phyloP scores from a whole-genome alignment of 2,329 filamentous ascomycete genomes.

The Chrysosporium keratinophilum region DNA sequence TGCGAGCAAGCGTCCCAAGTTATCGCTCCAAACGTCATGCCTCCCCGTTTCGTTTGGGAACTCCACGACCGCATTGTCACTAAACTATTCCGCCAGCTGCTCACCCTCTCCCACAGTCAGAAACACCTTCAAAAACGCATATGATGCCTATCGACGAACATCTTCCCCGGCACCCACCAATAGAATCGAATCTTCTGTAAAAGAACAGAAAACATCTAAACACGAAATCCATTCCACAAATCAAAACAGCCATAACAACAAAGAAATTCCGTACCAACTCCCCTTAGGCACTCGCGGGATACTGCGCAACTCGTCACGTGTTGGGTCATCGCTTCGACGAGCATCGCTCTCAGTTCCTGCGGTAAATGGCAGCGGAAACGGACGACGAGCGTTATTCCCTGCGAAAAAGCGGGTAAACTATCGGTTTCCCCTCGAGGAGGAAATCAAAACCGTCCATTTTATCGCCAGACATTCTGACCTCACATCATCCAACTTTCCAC shows the following conservation, averaged over 20 bases:
- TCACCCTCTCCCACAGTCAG: constrained; percentile 48
- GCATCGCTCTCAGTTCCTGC: constrained; percentile 31
- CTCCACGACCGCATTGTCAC: constrained; percentile 42
- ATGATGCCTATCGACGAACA: constrained; percentile 35
- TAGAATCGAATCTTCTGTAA: constrained; percentile 17
- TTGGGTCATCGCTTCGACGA: constrained; percentile 22
- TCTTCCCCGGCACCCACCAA: constrained; percentile 23
- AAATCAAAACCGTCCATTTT: constrained; percentile 48
- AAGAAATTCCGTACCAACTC: constrained; percentile 31
- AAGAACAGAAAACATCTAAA: neutral
- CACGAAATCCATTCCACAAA: neutral
- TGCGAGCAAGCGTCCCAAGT: constrained; percentile 42
- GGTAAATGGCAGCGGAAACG: constrained; percentile 25
- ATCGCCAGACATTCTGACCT: constrained; percentile 48
- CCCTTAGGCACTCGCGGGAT: constrained; percentile 39
- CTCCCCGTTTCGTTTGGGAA: constrained; percentile 45
- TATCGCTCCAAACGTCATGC: constrained; percentile 49
- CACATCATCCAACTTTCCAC: constrained; percentile 11
- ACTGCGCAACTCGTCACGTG: constrained; percentile 37
- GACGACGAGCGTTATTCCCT: constrained; percentile 40
- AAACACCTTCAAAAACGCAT: constrained; percentile 54
- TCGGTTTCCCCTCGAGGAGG: constrained; percentile 46
- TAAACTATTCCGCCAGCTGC: constrained; percentile 41
- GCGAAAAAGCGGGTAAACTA: constrained; percentile 50
- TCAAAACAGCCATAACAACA: neutral